These are phyloP conservation scores for Dendrothele bispora DNA, from an alignment of 768 basidiomycete genomes.

Conservation along the genomic window DNA sequence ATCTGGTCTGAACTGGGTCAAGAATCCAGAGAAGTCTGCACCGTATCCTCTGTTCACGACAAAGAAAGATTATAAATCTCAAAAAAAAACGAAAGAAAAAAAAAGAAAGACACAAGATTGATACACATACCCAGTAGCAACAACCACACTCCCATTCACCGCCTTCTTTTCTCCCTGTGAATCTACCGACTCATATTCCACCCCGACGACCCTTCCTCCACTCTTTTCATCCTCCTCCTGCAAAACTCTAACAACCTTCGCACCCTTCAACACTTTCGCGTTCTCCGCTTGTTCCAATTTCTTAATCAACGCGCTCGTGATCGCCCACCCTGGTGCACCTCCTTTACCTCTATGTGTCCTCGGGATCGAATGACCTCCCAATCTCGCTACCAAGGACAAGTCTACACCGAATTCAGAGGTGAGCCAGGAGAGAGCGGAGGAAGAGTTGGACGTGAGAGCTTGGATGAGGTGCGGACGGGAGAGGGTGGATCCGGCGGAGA, in stretches of 20 bases:
- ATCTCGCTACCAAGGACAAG: slow-evolving; percentile 22
- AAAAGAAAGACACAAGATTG: neutral
- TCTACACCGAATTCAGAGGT: slow-evolving; percentile 19
- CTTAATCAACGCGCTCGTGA: slow-evolving; percentile 24
- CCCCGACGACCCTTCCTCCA: slow-evolving; percentile 19
- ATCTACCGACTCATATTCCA: slow-evolving; percentile 19
- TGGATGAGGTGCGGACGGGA: slow-evolving; percentile 22
- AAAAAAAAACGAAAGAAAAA: too few species aligned
- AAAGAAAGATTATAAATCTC: too few species aligned
- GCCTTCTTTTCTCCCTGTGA: slow-evolving; percentile 6
- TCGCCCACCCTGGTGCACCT: slow-evolving; percentile 25
- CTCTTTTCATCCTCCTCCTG: slow-evolving; percentile 7
- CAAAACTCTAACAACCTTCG: slow-evolving; percentile 19
- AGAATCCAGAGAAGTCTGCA: slow-evolving; percentile 23
- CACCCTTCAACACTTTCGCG: slow-evolving; percentile 19
- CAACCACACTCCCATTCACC: slow-evolving; percentile 14
- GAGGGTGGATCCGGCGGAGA: slow-evolving; percentile 19
- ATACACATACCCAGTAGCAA: slow-evolving; percentile 21
- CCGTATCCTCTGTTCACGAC: slow-evolving; percentile 25
- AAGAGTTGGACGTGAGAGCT: slow-evolving; percentile 24
- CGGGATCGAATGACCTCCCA: slow-evolving; percentile 2
- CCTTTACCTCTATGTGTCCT: slow-evolving; percentile 9
- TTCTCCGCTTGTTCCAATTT: slow-evolving; percentile 10
- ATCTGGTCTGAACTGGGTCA: slow-evolving; percentile 22
- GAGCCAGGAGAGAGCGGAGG: slow-evolving; percentile 24